A percentile compares a stretch with the other conserved stretches of the same genome.
These are phyloP conservation scores for Fusarium ambrosium DNA, from an alignment of 2,329 filamentous ascomycete genomes.

Conservation along the genomic window DNA sequence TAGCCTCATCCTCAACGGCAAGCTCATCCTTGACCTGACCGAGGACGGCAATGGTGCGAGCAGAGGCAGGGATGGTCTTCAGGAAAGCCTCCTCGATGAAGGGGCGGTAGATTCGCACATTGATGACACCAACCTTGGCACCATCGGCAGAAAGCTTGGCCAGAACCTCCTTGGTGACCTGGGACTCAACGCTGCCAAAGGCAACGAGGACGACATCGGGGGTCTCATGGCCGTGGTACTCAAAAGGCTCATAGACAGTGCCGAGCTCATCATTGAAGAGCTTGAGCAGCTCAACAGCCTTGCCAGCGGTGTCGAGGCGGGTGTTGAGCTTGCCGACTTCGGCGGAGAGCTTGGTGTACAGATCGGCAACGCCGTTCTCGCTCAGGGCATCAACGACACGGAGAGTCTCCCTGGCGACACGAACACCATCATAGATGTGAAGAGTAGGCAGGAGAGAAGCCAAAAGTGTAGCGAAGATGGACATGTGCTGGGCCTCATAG, in stretches of 20 bases:
- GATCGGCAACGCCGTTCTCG: conserved; percentile 75
- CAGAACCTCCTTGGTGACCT: conserved; percentile 86
- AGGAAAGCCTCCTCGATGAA: conserved; percentile 97
- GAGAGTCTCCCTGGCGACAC: conserved; percentile 84
- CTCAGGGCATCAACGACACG: conserved; percentile 86
- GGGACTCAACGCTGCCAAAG: conserved; percentile 92
- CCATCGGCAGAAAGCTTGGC: conserved; percentile 78
- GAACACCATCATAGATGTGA: conserved; percentile 90
- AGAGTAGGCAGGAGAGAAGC: conserved; percentile 84
- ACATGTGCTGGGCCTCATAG: conserved; percentile 96
- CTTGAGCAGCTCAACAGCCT: conserved; percentile 77
- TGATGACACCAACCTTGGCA: conserved; percentile 86
- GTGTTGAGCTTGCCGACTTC: conserved; percentile 73
- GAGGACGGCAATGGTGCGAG: conserved; percentile 83
- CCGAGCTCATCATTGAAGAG: conserved; percentile 92
- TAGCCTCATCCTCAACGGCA: conserved; percentile 79
- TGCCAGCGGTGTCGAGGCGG: conserved; percentile 80
- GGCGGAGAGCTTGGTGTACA: conserved; percentile 76
- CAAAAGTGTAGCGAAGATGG: conserved; percentile 86
- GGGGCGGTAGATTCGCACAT: conserved; percentile 92
- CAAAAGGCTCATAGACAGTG: conserved; percentile 92
- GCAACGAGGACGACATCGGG: conserved; percentile 89
- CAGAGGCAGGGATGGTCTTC: conserved; percentile 80
- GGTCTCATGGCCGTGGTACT: conserved; percentile 88
- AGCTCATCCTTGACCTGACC: conserved; percentile 86